These are phyloP conservation scores for Corchorus capsularis DNA, from an alignment of 345 rosid species.

Conservation along the genomic window DNA sequence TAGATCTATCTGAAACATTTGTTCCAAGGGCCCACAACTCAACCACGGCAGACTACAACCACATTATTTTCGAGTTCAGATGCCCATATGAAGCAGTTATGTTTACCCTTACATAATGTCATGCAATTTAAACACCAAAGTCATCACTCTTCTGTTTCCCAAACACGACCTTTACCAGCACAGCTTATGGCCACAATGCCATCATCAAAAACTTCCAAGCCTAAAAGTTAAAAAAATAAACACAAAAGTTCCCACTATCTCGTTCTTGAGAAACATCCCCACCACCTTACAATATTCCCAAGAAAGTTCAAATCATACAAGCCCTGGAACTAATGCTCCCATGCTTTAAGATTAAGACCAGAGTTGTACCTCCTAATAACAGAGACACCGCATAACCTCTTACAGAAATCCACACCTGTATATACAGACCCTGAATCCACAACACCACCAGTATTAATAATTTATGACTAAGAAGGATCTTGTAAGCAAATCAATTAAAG, in stretches of 20 bases:
- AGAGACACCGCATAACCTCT: constrained; percentile 95
- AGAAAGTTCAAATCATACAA: background rate
- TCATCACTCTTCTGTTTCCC: background rate
- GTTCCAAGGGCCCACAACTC: background rate
- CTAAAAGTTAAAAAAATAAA: too few species aligned
- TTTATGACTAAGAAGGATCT: background rate
- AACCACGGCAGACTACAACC: background rate
- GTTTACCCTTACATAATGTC: background rate
- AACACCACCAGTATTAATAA: background rate
- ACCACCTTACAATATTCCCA: background rate
- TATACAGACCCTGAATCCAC: constrained; percentile 79
- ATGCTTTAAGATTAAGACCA: constrained; percentile 21
- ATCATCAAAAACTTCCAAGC: background rate
- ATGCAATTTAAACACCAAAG: background rate
- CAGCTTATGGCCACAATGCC: background rate
- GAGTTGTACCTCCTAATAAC: constrained; percentile 86
- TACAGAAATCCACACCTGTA: constrained; percentile 98
- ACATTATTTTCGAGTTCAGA: background rate
- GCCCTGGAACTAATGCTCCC: background rate
- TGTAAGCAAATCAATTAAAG: background rate
- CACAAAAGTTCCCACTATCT: background rate
- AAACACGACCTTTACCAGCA: background rate
- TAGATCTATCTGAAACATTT: background rate
- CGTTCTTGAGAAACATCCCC: background rate
- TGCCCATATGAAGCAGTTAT: too few species aligned